phyloP scores from a whole-genome alignment of 1,284 basidiomycete species.

The Erythrobasidium hasegawianum region DNA sequence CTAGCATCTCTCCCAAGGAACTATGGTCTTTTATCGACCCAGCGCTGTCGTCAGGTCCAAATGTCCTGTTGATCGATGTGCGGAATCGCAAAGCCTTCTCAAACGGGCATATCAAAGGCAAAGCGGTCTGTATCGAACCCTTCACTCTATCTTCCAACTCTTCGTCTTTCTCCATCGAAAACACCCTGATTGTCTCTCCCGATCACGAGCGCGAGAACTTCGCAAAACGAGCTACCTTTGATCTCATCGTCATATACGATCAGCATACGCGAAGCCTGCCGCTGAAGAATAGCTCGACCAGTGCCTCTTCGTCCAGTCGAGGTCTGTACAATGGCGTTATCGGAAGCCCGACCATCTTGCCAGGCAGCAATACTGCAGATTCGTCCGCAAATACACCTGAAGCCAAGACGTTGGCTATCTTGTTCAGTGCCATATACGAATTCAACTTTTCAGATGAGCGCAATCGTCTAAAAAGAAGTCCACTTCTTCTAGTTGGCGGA shows the following conservation, averaged over 20 bases:
- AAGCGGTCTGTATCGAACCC: constrained; percentile 81
- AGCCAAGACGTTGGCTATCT: constrained; percentile 58
- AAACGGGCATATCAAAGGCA: constrained; percentile 63
- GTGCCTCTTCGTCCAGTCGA: not conserved
- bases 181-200: constrained; percentile 69
- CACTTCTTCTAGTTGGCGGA: constrained; percentile 81
- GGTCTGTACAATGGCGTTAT: not conserved
- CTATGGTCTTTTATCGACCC: constrained; percentile 60
- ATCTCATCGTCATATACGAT: constrained; percentile 87
- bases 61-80: constrained; percentile 73
- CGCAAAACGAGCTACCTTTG: constrained; percentile 75
- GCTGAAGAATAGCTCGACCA: constrained; percentile 24
- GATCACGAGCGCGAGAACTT: constrained; percentile 68
- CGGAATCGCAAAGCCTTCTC: constrained; percentile 73
- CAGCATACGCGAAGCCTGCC: constrained; percentile 60
- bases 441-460: constrained; percentile 57
- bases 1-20: constrained; percentile 60
- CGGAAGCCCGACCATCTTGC: not conserved
- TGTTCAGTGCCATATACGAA: constrained; percentile 68
- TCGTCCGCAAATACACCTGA: constrained; percentile 11
- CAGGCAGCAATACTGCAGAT: constrained; percentile 3
- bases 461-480: constrained; percentile 69
- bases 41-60: constrained; percentile 33
- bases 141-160: constrained; percentile 68
- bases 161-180: constrained; percentile 65